Percentiles rank a stretch among this genome's conserved stretches.
Evolutionary conservation across 768 basidiomycete genomes (phyloP).

Genomic region (Serendipita sp.): DNA sequence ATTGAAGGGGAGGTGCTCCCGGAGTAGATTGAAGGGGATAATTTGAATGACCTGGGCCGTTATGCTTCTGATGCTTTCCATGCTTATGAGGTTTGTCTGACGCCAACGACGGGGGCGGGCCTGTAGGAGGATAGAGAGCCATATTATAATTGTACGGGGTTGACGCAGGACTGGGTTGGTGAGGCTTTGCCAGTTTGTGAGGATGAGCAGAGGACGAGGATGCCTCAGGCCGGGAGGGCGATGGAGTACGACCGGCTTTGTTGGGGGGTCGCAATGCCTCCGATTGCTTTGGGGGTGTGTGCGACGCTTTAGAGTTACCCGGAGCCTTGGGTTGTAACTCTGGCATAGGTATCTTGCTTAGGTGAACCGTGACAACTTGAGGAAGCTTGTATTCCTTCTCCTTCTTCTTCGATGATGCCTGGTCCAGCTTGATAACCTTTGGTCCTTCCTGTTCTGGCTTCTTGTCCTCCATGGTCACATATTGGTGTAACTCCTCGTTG

Average conservation of each 20-base stretch:
- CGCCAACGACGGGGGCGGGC: not conserved
- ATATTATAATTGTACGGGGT: not conserved
- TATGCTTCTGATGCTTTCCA: not conserved
- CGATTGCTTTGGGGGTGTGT: not conserved
- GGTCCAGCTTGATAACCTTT: constrained; percentile 50
- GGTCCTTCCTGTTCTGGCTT: constrained; percentile 35
- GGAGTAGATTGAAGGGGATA: not conserved
- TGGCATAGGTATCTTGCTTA: constrained; percentile 80
- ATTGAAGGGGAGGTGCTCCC: not conserved
- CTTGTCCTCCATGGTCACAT: constrained; percentile 53
- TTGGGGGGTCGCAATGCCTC: not conserved
- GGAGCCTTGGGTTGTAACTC: constrained; percentile 42
- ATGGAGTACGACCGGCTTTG: constrained; percentile 4
- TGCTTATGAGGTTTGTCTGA: not conserved
- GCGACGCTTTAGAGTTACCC: not conserved
- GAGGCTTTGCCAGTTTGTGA: constrained; percentile 6
- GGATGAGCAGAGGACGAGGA: not conserved
- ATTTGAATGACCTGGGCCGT: not conserved
- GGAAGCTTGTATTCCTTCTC: constrained; percentile 49
- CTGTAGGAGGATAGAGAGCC: not conserved
- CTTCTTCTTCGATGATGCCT: constrained; percentile 24
- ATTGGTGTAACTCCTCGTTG: constrained; percentile 48
- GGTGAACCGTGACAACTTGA: constrained; percentile 48
- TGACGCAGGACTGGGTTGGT: not conserved
- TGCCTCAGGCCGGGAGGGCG: not conserved